These are phyloP conservation scores for Xylogone sp. DNA, from an alignment of 2,329 filamentous ascomycete species.

Conservation along the genomic window DNA sequence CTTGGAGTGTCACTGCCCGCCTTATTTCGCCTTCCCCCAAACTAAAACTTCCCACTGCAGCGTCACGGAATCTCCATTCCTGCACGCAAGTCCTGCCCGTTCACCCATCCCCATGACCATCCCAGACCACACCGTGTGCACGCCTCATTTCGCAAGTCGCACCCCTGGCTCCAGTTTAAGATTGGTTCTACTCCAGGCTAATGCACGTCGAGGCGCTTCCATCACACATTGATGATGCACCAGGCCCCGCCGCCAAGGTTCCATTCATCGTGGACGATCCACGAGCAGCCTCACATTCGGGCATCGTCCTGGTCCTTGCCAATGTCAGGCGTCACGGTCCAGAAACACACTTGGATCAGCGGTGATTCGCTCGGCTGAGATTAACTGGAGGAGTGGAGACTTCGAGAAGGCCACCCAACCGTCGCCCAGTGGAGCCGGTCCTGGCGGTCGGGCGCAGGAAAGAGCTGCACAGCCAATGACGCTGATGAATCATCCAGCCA, in stretches of 20 bases:
- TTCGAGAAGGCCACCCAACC: neutral
- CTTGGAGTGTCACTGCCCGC: neutral
- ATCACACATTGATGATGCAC: neutral
- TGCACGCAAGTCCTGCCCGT: neutral
- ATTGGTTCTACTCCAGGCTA: neutral
- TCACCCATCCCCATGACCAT: neutral
- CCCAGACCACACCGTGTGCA: neutral
- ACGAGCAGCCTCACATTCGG: neutral
- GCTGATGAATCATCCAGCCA: too few relatives aligned
- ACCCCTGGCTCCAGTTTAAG: neutral
- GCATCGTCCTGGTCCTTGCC: neutral
- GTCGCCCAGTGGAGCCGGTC: conserved; percentile 3
- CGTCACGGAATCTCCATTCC: neutral
- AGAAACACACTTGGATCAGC: neutral
- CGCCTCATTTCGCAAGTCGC: neutral
- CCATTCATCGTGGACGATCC: neutral
- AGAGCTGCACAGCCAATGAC: conserved; percentile 9
- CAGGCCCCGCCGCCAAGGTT: neutral
- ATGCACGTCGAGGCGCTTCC: neutral
- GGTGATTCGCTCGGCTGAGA: neutral
- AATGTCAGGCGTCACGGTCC: neutral
- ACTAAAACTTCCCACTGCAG: neutral
- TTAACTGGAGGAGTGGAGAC: too few relatives aligned
- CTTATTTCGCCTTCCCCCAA: neutral
- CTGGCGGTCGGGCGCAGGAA: conserved; percentile 12